Evolutionary conservation across 2,329 filamentous ascomycete species (phyloP).

Genomic region (Aspergillus viridinutans): DNA sequence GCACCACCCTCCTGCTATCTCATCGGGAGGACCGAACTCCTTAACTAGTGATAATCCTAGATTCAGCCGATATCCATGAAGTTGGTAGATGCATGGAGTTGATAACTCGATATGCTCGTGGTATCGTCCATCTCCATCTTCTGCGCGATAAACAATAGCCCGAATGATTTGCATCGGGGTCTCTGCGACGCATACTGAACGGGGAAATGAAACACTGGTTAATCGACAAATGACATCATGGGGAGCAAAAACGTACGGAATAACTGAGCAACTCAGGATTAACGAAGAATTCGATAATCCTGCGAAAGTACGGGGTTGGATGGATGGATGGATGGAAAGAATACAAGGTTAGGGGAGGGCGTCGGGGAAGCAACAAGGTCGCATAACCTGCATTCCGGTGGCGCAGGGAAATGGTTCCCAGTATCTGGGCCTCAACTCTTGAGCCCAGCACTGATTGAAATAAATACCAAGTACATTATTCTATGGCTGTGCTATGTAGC

Average conservation of each 20-base stretch:
- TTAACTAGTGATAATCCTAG: background rate
- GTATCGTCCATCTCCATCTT: background rate
- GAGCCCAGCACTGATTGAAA: background rate
- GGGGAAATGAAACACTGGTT: background rate
- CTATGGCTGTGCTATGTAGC: background rate
- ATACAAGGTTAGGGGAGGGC: background rate
- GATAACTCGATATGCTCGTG: background rate
- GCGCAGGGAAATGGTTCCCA: background rate
- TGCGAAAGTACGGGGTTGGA: background rate
- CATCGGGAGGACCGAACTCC: background rate
- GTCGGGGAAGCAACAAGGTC: background rate
- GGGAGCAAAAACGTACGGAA: background rate
- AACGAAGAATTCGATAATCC: background rate
- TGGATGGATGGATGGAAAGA: background rate
- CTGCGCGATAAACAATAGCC: background rate
- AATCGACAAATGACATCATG: background rate
- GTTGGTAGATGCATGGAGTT: background rate
- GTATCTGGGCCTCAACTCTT: background rate
- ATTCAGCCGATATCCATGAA: background rate
- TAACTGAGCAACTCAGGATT: background rate
- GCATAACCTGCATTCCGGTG: background rate
- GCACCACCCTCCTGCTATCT: background rate
- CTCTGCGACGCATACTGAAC: no score
- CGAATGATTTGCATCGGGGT: background rate
- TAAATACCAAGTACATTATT: background rate